These are phyloP conservation scores for Choanephora cucurbitarum DNA, from an alignment of 371 early-diverging fungal genomes.

Conservation along the genomic window DNA sequence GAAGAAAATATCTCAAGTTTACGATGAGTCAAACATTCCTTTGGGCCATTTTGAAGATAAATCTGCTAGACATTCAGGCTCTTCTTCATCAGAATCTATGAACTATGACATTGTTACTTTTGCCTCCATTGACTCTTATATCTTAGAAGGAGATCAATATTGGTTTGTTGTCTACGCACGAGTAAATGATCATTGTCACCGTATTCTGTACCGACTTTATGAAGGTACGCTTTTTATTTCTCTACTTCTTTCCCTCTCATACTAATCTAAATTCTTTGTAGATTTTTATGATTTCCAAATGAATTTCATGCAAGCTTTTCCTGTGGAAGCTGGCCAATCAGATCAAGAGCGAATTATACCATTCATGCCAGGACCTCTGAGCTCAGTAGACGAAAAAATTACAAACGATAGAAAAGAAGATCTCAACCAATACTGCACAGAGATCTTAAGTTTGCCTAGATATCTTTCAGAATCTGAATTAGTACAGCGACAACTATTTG, in stretches of 20 bases:
- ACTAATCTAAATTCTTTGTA: neutral
- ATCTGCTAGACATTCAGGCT: conserved; percentile 5
- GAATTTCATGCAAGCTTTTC: conserved; percentile 64
- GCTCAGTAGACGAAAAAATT: conserved; percentile 50
- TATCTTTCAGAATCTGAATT: conserved; percentile 55
- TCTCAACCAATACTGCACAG: conserved; percentile 67
- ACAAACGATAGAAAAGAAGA: conserved; percentile 53
- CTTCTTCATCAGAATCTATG: conserved; percentile 12
- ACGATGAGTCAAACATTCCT: conserved; percentile 54
- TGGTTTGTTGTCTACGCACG: conserved; percentile 64
- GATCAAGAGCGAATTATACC: conserved; percentile 64
- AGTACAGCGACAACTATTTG: conserved; percentile 58
- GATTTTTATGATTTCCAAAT: conserved; percentile 80
- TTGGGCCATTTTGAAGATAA: conserved; percentile 23
- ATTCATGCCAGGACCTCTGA: conserved; percentile 67
- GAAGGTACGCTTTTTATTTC: too few relatives aligned
- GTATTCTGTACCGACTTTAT: conserved; percentile 66
- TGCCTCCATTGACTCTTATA: conserved; percentile 59
- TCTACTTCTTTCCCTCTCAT: too few relatives aligned
- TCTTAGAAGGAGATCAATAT: conserved; percentile 59
- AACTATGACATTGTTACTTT: conserved; percentile 32
- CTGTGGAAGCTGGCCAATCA: conserved; percentile 66
- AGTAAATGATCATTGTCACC: conserved; percentile 41
- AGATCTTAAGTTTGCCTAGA: conserved; percentile 56
- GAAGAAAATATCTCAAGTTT: conserved; percentile 60